Evolutionary conservation across 306 rosid species (phyloP), one percentile per base, ranked within the genome.

Genomic region (Lathyrus aphaca): DNA sequence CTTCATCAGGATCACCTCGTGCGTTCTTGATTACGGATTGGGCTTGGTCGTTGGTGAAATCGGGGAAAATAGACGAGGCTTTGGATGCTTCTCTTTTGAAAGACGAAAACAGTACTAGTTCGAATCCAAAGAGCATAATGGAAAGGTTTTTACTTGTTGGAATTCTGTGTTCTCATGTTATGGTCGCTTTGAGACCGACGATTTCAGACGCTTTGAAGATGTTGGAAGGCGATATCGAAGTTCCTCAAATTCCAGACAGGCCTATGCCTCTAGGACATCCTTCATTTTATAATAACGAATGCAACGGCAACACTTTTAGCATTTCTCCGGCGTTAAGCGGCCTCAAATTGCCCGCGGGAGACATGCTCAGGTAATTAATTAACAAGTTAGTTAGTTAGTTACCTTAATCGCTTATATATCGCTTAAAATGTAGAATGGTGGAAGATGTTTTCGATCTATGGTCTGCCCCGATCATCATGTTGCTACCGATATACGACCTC

Each of bases 181-280:
- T 94, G 97, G 97, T 94, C 80, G 97, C 99, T 74, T 67, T 91
- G 64, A 83, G 97, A 76, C 97, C 99, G 39, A 91, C 91, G 40
- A 94, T 94, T 71, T 10, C 83, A 37, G 97, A 94, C 23, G 95
- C 99, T 40, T 79, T 94, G 82, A 94, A 89, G 81, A 94, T 94
- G 97, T 79, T 94, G 88, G 99, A 91, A 83, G 99, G 97, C 19
- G 99, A 94, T 68, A 79, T 83, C 11, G 97, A 94, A 70, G 92
- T 94, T 75, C 96, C 96, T 6, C 83, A 79, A 60, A 85, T 94
- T 69, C 97, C 95, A 0, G 99, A 94, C 69, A 80, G 99, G 77
- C 99, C 99, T n/a, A 79, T 83, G 89, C 95, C 99, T 70, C 88
- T 88, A 5, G 90, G 89, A n/a, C 97, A 93, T 25, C 97, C 92